Conservation (phyloP, 768 basidiomycete genomes). For the Phaffia australis region DNA sequence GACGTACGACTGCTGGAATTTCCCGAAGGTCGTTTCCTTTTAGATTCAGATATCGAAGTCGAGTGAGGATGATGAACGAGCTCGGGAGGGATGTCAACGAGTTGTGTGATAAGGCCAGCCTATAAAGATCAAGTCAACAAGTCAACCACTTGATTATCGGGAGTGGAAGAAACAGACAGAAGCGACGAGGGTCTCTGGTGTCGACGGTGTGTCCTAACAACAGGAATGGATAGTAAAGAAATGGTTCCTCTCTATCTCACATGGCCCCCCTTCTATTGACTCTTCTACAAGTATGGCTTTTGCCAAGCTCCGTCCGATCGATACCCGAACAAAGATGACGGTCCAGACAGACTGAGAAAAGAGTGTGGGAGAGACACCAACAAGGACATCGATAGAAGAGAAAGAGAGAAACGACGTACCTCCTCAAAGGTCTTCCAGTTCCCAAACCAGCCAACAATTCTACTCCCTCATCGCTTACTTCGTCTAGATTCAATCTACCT, state of each 20-base stretch:
- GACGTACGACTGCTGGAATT: slow-evolving; percentile 77
- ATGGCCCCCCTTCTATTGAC: slow-evolving; percentile 29
- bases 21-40: slow-evolving; percentile 58
- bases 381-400: not conserved
- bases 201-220: not conserved
- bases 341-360: too few species aligned
- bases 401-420: slow-evolving; percentile 42
- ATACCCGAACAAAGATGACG: too few species aligned
- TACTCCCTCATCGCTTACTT: slow-evolving; percentile 63
- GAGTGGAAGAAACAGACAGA: not conserved
- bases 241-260: slow-evolving; percentile 8
- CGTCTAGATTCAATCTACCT: slow-evolving; percentile 62
- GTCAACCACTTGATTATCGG: not conserved
- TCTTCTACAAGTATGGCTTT: too few species aligned
- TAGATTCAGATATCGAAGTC: slow-evolving; percentile 38
- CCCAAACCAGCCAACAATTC: slow-evolving; percentile 56
- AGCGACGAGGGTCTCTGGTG: not conserved
- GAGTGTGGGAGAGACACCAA: too few species aligned
- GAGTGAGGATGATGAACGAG: slow-evolving; percentile 32
- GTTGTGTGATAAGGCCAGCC: slow-evolving; percentile 80
- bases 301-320: too few species aligned
- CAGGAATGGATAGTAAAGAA: not conserved
- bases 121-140: slow-evolving; percentile 33
- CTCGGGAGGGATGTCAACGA: slow-evolving; percentile 63
- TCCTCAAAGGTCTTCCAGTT: slow-evolving; percentile 44